Evolutionary conservation across 106 monocot genomes (phyloP), one percentile per base, ranked within the genome.

Genomic region (Dendrobium chrysotoxum): DNA sequence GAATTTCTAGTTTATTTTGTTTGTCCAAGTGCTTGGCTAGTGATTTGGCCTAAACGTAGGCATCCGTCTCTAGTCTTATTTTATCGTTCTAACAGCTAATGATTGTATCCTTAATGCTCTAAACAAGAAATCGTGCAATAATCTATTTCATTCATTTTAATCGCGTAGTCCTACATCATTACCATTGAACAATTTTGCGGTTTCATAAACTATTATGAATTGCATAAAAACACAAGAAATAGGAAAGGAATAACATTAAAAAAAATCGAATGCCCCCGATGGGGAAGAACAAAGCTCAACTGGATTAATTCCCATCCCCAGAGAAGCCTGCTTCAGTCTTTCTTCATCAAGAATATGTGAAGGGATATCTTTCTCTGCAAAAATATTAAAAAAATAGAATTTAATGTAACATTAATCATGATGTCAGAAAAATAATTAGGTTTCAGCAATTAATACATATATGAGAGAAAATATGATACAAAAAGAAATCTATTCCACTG

Each of bases 281-380:
- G 10, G 42, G 40, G 16, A 71, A 40, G 30, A 40, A 11, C 50
- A 72, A 28, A n/a, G 42, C 76, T 92, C 87, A 80, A 95, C 98
- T 55, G 82, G 61, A 85, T 45, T 40, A 42, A 83, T 81, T 84
- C 85, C 94, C 82, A 84, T 87, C 35, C 84, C 89, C 21, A 81
- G 76, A 79, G 91, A 80, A 85, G 83, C 75, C 83, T 87, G 86
- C 61, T 86, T 78, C 28, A 86, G 82, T 79, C 83, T 88, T 78
- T 86, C 91, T 83, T 88, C 89, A 82, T 89, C 89, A 85, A 79
- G 92, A 47, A 91, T 86, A 79, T 92, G 86, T 78, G 88, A 85
- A 28, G 98, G 94, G 46, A 98, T 95, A 74, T 98, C 98, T 82
- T 95, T 98, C 58, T 98, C 98, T 98, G 86, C 80, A 89, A 87